A percentile compares a stretch with the other conserved stretches of the same genome.
phyloP scores from a whole-genome alignment of 2,329 filamentous ascomycete species.

The Fusarium sp. region DNA sequence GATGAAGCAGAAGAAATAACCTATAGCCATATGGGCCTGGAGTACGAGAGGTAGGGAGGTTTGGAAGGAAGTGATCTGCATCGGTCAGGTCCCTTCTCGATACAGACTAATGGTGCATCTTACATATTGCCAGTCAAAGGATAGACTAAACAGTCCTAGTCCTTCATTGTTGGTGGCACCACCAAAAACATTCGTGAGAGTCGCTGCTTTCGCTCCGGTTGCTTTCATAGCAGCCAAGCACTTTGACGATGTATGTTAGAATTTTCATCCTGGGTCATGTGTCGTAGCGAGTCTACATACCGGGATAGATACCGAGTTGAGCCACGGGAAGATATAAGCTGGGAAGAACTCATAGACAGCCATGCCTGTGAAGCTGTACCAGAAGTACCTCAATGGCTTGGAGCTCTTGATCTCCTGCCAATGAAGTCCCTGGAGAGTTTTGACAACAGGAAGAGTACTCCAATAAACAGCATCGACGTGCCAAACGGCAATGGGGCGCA shows the following conservation, averaged over 20 bases:
- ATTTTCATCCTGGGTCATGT: no score
- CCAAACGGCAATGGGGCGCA: constrained; percentile 70
- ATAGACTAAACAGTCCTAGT: constrained; percentile 64
- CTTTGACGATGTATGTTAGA: constrained; percentile 5
- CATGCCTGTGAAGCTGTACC: constrained; percentile 66
- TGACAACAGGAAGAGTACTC: constrained; percentile 67
- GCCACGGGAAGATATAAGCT: constrained; percentile 69
- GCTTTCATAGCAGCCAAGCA: constrained; percentile 69
- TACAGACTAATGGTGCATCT: constrained; percentile 40
- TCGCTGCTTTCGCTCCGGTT: constrained; percentile 60
- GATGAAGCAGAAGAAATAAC: constrained; percentile 64
- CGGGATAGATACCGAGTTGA: constrained; percentile 69
- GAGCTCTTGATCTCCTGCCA: constrained; percentile 67
- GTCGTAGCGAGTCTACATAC: constrained; percentile 2
- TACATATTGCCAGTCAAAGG: constrained; percentile 71
- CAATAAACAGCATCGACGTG: constrained; percentile 72
- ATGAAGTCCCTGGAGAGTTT: constrained; percentile 69
- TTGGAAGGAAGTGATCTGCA: constrained; percentile 67
- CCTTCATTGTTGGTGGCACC: constrained; percentile 68
- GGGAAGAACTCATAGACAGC: constrained; percentile 68
- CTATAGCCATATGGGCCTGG: constrained; percentile 63
- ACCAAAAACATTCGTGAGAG: constrained; percentile 66
- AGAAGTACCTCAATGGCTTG: constrained; percentile 67
- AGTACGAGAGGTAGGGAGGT: constrained; percentile 68
- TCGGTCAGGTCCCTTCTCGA: constrained; percentile 1